These are phyloP conservation scores for Kazachstania viticola DNA, from an alignment of 805 yeast genomes.

Conservation along the genomic window DNA sequence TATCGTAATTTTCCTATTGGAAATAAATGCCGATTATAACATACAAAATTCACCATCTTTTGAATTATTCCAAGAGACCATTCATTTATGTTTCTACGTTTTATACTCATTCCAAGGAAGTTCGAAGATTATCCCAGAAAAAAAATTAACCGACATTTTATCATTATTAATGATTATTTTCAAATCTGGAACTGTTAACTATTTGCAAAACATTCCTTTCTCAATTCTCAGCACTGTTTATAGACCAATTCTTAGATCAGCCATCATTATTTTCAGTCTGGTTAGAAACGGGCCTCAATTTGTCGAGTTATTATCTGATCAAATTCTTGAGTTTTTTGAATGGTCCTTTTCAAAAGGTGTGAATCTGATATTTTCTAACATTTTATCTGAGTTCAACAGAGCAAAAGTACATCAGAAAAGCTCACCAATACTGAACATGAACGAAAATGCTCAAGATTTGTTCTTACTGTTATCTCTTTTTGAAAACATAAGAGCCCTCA, in stretches of 20 bases:
- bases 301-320: constrained; percentile 37
- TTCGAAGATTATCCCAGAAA: constrained; percentile 13
- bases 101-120: constrained; percentile 20
- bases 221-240: constrained; percentile 33
- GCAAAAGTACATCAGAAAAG: constrained; percentile 29
- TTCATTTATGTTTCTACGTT: constrained; percentile 53
- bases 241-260: constrained; percentile 49
- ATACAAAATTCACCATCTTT: constrained; percentile 34
- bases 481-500: constrained; percentile 41
- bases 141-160: constrained; percentile 16
- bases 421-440: constrained; percentile 25
- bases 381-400: constrained; percentile 38
- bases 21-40: constrained; percentile 38
- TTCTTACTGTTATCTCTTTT: constrained; percentile 52
- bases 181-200: constrained; percentile 39
- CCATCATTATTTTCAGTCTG: constrained; percentile 37
- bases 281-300: constrained; percentile 30
- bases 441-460: constrained; percentile 52
- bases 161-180: constrained; percentile 26
- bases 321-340: constrained; percentile 47
- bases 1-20: constrained; percentile 39
- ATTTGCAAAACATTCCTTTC: constrained; percentile 32
- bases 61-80: constrained; percentile 46
- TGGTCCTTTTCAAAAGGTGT: constrained; percentile 55
- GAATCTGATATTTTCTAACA: constrained; percentile 42